Evolutionary conservation across 1,284 basidiomycete species (phyloP).

Genomic region (Naganishia albida): DNA sequence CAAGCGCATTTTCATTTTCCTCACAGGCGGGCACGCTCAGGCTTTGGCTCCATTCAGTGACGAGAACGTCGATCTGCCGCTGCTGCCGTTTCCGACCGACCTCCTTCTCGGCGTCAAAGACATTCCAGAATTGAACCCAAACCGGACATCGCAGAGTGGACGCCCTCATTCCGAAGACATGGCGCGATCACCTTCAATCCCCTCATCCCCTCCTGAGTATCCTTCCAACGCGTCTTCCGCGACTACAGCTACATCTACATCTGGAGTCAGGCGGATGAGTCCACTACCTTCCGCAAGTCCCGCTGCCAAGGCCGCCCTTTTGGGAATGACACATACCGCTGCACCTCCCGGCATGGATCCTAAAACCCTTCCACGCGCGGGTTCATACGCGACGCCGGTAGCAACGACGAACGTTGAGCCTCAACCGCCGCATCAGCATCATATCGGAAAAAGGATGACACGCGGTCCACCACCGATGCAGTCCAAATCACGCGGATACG

Average conservation of each 20-base stretch:
- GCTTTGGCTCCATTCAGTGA: slow-evolving; percentile 23
- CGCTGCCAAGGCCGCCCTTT: slow-evolving; percentile 14
- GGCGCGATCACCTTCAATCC: slow-evolving; percentile 5
- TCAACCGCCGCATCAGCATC: slow-evolving; percentile 11
- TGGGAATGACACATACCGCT: not conserved
- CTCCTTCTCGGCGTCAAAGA: slow-evolving; percentile 24
- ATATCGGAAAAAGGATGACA: not conserved
- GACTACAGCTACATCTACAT: slow-evolving; percentile 7
- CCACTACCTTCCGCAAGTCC: slow-evolving; percentile 22
- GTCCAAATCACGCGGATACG: slow-evolving; percentile 4
- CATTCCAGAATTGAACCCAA: slow-evolving; percentile 1
- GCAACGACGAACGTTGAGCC: not conserved
- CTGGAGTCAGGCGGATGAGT: slow-evolving; percentile 11
- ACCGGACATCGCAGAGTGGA: not conserved
- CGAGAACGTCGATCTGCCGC: slow-evolving; percentile 13
- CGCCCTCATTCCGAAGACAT: not conserved
- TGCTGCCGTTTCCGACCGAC: slow-evolving; percentile 31
- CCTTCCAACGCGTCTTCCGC: slow-evolving; percentile 21
- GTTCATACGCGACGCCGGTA: slow-evolving; percentile 9
- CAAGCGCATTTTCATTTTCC: not conserved
- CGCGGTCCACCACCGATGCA: not conserved
- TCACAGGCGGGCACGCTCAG: slow-evolving; percentile 4
- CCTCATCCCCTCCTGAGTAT: slow-evolving; percentile 28
- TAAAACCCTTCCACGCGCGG: not conserved
- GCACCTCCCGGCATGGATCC: not conserved